Conservation (phyloP, 495 filamentous ascomycete genomes). For the Hyphodiscus hymeniophilus region DNA sequence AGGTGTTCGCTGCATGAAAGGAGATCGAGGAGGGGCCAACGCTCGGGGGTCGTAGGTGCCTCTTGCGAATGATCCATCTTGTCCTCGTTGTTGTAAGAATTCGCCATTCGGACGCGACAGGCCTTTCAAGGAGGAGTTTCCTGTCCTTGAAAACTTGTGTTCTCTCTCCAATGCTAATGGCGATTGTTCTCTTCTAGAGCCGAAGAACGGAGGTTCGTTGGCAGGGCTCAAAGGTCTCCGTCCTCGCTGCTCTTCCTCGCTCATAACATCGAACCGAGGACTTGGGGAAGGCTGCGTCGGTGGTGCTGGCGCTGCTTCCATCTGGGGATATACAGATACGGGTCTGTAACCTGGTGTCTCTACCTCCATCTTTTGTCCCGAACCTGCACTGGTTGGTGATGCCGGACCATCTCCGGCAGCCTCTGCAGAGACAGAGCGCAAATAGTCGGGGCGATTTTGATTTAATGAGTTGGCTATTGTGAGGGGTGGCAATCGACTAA, state of each 20-base stretch:
- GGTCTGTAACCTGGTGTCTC: slow-evolving; percentile 57
- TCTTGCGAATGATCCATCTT: slow-evolving; percentile 11
- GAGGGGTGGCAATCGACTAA: slow-evolving; percentile 77
- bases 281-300: slow-evolving; percentile 18
- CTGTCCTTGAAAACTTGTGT: not conserved
- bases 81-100: slow-evolving; percentile 10
- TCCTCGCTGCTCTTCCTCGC: slow-evolving; percentile 21
- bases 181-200: slow-evolving; percentile 20
- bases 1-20: slow-evolving; percentile 43
- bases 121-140: slow-evolving; percentile 4
- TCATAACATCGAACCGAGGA: slow-evolving; percentile 5
- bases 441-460: slow-evolving; percentile 62
- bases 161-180: slow-evolving; percentile 15
- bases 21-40: slow-evolving; percentile 49
- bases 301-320: slow-evolving; percentile 51
- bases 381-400: slow-evolving; percentile 30
- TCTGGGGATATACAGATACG: slow-evolving; percentile 62
- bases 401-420: slow-evolving; percentile 33
- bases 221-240: slow-evolving; percentile 7
- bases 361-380: slow-evolving; percentile 44
- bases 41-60: slow-evolving; percentile 18
- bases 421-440: slow-evolving; percentile 46
- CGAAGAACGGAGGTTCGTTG: slow-evolving; percentile 8
- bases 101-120: slow-evolving; percentile 13
- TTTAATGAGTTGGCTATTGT: slow-evolving; percentile 71